Conservation (phyloP, 306 rosid genomes). For the Casuarina equisetifolia region DNA sequence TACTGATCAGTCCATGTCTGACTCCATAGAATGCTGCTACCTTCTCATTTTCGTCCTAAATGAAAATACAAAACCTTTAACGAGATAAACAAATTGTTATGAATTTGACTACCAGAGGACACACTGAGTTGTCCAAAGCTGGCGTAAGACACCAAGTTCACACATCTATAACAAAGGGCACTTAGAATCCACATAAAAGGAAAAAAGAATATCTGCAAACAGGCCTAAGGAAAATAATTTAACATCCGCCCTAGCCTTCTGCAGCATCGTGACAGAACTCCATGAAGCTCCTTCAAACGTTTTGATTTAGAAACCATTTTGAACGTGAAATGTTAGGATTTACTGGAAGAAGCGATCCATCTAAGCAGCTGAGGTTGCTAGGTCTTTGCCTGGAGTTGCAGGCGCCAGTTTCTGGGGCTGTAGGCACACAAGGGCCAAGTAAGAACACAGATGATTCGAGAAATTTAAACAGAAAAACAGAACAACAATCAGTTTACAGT, state of each 20-base stretch:
- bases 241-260: neutral
- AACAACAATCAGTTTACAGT: neutral
- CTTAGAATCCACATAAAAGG: neutral
- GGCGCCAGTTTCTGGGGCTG: constrained; percentile 60
- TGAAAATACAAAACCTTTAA: no score
- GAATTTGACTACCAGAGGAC: no score
- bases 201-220: neutral
- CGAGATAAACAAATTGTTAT: no score
- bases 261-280: neutral
- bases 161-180: neutral
- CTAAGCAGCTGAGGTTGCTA: constrained; percentile 39
- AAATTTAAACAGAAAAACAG: neutral
- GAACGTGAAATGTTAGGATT: neutral
- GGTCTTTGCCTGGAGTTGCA: constrained; percentile 41
- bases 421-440: constrained; percentile 22
- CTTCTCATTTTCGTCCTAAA: no score
- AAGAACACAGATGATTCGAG: neutral
- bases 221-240: neutral
- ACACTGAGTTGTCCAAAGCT: no score
- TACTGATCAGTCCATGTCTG: no score
- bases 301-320: neutral
- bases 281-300: neutral
- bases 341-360: constrained; percentile 6
- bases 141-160: no score
- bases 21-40: no score